phyloP scores from a whole-genome alignment of 805 yeast genomes.

The Starmera pachycereana region DNA sequence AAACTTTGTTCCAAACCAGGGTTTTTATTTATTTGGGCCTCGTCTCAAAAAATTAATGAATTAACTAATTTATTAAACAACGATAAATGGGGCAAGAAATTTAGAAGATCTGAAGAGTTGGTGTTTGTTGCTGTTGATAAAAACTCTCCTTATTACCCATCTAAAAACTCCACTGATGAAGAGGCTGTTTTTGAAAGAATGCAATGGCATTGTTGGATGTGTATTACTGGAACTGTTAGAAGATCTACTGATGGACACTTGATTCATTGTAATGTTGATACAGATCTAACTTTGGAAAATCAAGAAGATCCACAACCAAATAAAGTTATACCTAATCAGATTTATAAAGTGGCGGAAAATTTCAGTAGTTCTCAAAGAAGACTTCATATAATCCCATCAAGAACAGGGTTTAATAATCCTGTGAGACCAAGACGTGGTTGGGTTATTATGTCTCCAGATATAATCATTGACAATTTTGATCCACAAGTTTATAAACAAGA shows the following conservation, averaged over 20 bases:
- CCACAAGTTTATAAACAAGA: slow-evolving; percentile 35
- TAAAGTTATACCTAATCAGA: slow-evolving; percentile 57
- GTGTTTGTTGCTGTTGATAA: slow-evolving; percentile 69
- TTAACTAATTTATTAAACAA: slow-evolving; percentile 42
- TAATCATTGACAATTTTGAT: slow-evolving; percentile 59
- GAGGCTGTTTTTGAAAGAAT: slow-evolving; percentile 49
- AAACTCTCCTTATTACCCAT: slow-evolving; percentile 57
- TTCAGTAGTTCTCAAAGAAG: slow-evolving; percentile 76
- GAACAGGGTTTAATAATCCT: slow-evolving; percentile 54
- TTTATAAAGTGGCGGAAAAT: slow-evolving; percentile 80
- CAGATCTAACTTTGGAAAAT: slow-evolving; percentile 71
- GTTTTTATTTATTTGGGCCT: slow-evolving; percentile 79
- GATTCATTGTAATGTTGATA: slow-evolving; percentile 87
- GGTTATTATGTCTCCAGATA: slow-evolving; percentile 85
- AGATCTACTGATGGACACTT: slow-evolving; percentile 75
- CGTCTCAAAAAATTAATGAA: slow-evolving; percentile 60
- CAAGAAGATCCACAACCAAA: slow-evolving; percentile 21
- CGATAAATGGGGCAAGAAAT: slow-evolving; percentile 52
- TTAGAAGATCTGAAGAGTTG: slow-evolving; percentile 83
- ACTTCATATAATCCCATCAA: slow-evolving; percentile 73
- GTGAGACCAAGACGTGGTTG: slow-evolving; percentile 74
- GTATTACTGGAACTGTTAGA: slow-evolving; percentile 88
- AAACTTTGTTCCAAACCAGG: slow-evolving; percentile 78
- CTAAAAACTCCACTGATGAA: slow-evolving; percentile 34
- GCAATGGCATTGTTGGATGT: slow-evolving; percentile 98